Percentiles rank a stretch among this genome's conserved stretches.
phyloP scores from a whole-genome alignment of 345 rosid genomes.

The Euphorbia peplus region DNA sequence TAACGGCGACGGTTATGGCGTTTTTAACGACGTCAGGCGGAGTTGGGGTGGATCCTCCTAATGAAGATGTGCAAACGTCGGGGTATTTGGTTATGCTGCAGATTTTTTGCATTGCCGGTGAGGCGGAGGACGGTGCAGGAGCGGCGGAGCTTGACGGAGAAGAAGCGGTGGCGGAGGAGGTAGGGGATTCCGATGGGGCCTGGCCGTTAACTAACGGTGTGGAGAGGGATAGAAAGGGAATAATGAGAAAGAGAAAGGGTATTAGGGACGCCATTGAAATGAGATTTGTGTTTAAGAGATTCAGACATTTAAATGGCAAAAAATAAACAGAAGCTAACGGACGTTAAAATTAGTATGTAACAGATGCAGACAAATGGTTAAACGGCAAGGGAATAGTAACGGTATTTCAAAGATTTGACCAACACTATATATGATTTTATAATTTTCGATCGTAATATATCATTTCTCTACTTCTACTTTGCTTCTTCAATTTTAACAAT shows the following conservation, averaged over 20 bases:
- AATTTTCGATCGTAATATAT: no score
- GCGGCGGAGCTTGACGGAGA: neutral
- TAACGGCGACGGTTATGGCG: conserved; percentile 52
- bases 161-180: neutral
- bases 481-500: no score
- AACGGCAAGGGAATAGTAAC: no score
- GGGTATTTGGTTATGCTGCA: conserved; percentile 65
- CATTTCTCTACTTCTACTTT: no score
- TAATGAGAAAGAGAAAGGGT: conserved; percentile 21
- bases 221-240: conserved; percentile 15
- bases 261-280: conserved; percentile 27
- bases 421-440: no score
- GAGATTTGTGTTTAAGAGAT: no score
- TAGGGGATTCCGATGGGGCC: conserved; percentile 3
- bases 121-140: neutral
- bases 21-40: conserved; percentile 54
- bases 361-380: no score
- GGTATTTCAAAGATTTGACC: no score
- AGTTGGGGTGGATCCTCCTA: conserved; percentile 37
- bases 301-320: no score
- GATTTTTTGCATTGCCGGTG: conserved; percentile 33
- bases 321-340: no score
- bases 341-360: no score
- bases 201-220: neutral
- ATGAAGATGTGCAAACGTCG: conserved; percentile 41